Evolutionary conservation across 2,329 filamentous ascomycete genomes (phyloP).

Genomic region (Akanthomyces lecanii): DNA sequence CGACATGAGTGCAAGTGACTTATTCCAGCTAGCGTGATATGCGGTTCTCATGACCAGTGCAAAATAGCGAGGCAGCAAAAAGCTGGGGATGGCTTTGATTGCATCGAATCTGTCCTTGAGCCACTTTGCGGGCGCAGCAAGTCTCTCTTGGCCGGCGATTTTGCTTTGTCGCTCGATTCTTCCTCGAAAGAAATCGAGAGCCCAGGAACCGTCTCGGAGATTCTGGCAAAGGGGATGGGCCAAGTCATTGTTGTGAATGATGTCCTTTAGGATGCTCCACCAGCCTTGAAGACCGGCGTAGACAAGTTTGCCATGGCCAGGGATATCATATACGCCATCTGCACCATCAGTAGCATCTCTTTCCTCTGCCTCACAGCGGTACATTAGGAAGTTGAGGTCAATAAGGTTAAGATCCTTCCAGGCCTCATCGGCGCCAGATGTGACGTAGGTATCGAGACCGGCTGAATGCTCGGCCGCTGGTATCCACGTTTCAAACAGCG

Average conservation of each 20-base stretch:
- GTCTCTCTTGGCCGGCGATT: constrained; percentile 55
- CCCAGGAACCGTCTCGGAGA: constrained; percentile 86
- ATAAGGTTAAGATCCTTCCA: constrained; percentile 71
- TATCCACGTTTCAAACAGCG: constrained; percentile 94
- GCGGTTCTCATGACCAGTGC: constrained; percentile 82
- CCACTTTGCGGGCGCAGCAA: constrained; percentile 70
- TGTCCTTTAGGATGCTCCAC: constrained; percentile 86
- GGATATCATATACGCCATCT: constrained; percentile 87
- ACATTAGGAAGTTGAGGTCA: constrained; percentile 88
- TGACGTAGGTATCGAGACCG: constrained; percentile 82
- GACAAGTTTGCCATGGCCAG: constrained; percentile 76
- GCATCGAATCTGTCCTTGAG: constrained; percentile 80
- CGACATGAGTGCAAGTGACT: constrained; percentile 74
- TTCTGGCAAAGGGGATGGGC: constrained; percentile 93
- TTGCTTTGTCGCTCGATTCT: constrained; percentile 70
- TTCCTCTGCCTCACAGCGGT: constrained; percentile 86
- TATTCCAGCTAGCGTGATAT: constrained; percentile 77
- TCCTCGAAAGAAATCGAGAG: constrained; percentile 78
- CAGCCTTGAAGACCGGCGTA: constrained; percentile 98
- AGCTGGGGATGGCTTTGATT: constrained; percentile 79
- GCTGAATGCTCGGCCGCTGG: constrained; percentile 78
- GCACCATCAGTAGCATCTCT: constrained; percentile 70
- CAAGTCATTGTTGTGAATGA: constrained; percentile 84
- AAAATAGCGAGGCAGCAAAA: constrained; percentile 89
- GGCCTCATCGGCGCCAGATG: constrained; percentile 71